These are phyloP conservation scores for Vitis riparia DNA, from an alignment of 164 flowering plant genomes.

Conservation along the genomic window DNA sequence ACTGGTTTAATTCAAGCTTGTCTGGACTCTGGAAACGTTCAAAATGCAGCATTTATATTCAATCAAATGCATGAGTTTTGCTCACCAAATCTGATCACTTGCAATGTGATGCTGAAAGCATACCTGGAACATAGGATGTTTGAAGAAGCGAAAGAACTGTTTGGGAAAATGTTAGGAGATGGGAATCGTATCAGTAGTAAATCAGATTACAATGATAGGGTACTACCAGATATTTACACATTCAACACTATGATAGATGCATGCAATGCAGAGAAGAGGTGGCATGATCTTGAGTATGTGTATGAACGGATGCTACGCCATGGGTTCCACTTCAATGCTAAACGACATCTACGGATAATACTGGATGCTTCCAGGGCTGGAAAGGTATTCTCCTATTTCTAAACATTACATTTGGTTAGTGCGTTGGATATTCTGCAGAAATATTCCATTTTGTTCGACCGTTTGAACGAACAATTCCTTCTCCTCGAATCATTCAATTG, in stretches of 20 bases:
- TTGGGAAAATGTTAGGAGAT: slow-evolving; percentile 49
- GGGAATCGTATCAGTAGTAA: slow-evolving; percentile 22
- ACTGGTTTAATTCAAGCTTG: slow-evolving; percentile 94
- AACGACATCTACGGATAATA: slow-evolving; percentile 71
- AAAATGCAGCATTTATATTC: slow-evolving; percentile 58
- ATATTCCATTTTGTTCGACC: too few relatives aligned
- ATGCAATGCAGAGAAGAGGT: slow-evolving; percentile 45
- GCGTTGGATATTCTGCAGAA: too few relatives aligned
- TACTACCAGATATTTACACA: slow-evolving; percentile 65
- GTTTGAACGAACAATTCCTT: neutral
- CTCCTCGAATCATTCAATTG: too few relatives aligned
- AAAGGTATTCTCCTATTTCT: slow-evolving; percentile 49
- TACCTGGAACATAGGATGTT: slow-evolving; percentile 59
- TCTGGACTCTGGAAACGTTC: slow-evolving; percentile 58
- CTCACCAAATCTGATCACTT: slow-evolving; percentile 84
- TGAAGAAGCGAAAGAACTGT: slow-evolving; percentile 68
- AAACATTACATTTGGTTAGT: neutral
- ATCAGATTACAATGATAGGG: slow-evolving; percentile 40
- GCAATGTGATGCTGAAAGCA: slow-evolving; percentile 85
- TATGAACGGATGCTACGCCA: slow-evolving; percentile 62
- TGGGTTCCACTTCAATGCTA: slow-evolving; percentile 74
- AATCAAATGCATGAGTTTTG: slow-evolving; percentile 69
- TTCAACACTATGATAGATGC: slow-evolving; percentile 84
- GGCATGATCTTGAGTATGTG: slow-evolving; percentile 72
- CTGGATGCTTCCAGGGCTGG: slow-evolving; percentile 75